A percentile compares a stretch with the other conserved stretches of the same genome.
Conservation (phyloP, 768 basidiomycete species). For the Tremella mesenterica region DNA sequence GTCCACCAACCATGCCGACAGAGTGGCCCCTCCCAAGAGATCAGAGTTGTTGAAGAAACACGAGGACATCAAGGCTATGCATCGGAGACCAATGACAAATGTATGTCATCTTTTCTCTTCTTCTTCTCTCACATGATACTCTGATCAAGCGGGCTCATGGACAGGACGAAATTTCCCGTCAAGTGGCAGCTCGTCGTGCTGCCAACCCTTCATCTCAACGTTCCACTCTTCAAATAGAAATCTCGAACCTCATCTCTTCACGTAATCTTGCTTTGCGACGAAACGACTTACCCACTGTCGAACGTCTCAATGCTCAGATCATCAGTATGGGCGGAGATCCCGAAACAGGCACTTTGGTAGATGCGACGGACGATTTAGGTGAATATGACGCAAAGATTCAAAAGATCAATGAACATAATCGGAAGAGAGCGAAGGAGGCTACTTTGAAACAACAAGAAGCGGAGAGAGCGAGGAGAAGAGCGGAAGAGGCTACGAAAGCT, state of each 20-base stretch:
- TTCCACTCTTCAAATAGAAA: constrained; percentile 25
- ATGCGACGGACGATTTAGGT: constrained; percentile 1
- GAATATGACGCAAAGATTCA: constrained; percentile 54
- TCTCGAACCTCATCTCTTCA: constrained; percentile 53
- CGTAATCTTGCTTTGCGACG: constrained; percentile 67
- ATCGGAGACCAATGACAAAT: constrained; percentile 65
- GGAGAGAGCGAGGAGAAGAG: constrained; percentile 55
- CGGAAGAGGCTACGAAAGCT: constrained; percentile 65
- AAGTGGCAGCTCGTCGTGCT: constrained; percentile 52
- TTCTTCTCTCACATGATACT: neutral
- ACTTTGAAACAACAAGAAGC: constrained; percentile 36
- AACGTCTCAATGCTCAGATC: constrained; percentile 57
- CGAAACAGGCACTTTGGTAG: constrained; percentile 23
- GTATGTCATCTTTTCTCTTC: constrained; percentile 47
- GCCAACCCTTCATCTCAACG: constrained; percentile 28
- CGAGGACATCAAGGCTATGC: constrained; percentile 55
- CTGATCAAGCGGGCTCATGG: too few species aligned
- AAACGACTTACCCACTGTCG: constrained; percentile 59
- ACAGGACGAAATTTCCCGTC: constrained; percentile 77
- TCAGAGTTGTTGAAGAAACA: constrained; percentile 56
- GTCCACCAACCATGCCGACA: constrained; percentile 59
- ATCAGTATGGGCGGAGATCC: constrained; percentile 49
- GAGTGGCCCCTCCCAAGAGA: constrained; percentile 57
- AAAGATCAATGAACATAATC: constrained; percentile 81
- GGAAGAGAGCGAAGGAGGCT: constrained; percentile 66